Base-by-base conservation (phyloP, 768 basidiomycete genomes). In the Trametes coccinea region DNA sequence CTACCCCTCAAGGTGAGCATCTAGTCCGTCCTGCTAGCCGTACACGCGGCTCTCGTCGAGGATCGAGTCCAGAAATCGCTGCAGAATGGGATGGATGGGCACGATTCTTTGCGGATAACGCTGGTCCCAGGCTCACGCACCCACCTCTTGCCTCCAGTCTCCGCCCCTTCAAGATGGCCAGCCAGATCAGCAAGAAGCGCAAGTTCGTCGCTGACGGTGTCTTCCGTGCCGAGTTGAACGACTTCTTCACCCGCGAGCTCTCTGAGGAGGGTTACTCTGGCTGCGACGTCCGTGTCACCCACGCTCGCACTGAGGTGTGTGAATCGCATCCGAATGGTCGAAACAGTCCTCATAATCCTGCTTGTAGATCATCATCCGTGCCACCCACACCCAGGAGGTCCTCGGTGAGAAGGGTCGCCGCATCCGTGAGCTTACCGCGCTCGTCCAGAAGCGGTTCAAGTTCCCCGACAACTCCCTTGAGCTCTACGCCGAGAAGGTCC, bases 231-330 rank as follows among this genome's bases (percentile, higher is more conserved):
- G 97, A 99, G 80, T 86, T 99, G 76, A 93, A 93, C 75, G 97
- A 99, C 79, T 98, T 99, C 85, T 97, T 98, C 78, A 93, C 88
- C 62, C 89, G 95, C 69, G 96, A 98, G 79, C 92, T 98, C 71
- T 92, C 97, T 56, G 95, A 95, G 79, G 97, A 99, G 79, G 96
- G 96, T 70, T 99, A 98, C 86, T 98, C 97, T 79, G 97, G 97
- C 57, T 99, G 97, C 78, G 97, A 99, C 79, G 97, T 99, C 76
- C 94, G 97, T 73, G 95, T 98, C 64, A 98, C 97, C 68, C 96
- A 98, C 77, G 95, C 96, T 65, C 92, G 96, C 73, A 99, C 97
- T 70, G 97, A 99, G 83, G 92, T 93, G 50, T 30, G 72, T 34
- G 37, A 1, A 10, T 48, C 16, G 14, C 17, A 2, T 14, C 31